These are phyloP conservation scores for Pseudoperonospora humuli DNA, from an alignment of 352 stramenopile species.

Conservation along the genomic window DNA sequence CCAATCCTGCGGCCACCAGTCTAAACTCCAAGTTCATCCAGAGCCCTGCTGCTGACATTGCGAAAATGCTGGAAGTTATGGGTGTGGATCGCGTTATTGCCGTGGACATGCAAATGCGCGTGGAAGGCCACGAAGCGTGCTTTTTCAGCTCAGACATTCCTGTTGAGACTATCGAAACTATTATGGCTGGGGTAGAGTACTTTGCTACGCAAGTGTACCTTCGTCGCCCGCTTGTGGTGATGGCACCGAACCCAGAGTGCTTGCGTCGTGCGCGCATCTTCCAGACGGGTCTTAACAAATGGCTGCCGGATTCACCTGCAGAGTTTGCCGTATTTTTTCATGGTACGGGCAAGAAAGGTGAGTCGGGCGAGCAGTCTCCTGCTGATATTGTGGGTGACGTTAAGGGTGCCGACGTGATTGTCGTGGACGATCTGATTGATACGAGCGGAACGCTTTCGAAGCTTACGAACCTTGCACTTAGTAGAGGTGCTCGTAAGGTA, in stretches of 20 bases:
- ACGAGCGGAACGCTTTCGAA: conserved; percentile 77
- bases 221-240: conserved; percentile 73
- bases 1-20: conserved; percentile 77
- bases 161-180: conserved; percentile 90
- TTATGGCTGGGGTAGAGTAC: conserved; percentile 87
- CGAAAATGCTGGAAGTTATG: conserved; percentile 92
- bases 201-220: conserved; percentile 82
- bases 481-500: conserved; percentile 79
- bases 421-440: conserved; percentile 90
- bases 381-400: conserved; percentile 87
- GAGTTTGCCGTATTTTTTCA: conserved; percentile 82
- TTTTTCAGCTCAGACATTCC: conserved; percentile 89
- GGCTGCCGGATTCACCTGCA: conserved; percentile 70
- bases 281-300: conserved; percentile 83
- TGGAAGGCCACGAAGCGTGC: conserved; percentile 82
- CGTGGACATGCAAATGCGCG: conserved; percentile 88
- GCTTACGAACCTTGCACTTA: conserved; percentile 72
- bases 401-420: conserved; percentile 82
- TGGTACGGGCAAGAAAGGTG: conserved; percentile 45
- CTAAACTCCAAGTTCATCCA: conserved; percentile 90
- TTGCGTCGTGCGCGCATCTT: conserved; percentile 79
- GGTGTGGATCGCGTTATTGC: conserved; percentile 91
- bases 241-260: conserved; percentile 86
- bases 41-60: conserved; percentile 80
- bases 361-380: conserved; percentile 43